Conservation (phyloP, 345 rosid genomes). For the Salix dunnii region DNA sequence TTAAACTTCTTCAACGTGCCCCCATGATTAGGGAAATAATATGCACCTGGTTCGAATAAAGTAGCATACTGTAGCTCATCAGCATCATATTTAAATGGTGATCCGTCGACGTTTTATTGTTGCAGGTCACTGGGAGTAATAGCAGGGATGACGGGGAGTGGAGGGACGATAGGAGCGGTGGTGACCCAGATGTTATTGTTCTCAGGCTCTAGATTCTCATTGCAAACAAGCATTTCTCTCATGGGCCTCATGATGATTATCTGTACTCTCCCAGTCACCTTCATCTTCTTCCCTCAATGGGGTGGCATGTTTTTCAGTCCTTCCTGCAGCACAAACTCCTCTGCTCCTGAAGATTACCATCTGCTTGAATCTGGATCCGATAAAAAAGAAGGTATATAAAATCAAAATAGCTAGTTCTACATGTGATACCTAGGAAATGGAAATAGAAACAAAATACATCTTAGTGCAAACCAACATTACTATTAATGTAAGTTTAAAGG, state of each 20-base stretch:
- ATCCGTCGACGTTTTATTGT: background rate
- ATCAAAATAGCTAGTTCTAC: too few relatives aligned
- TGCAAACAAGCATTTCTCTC: conserved; percentile 67
- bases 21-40: too few relatives aligned
- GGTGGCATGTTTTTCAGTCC: conserved; percentile 63
- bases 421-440: too few relatives aligned
- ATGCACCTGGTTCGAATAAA: too few relatives aligned
- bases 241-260: conserved; percentile 73
- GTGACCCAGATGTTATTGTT: conserved; percentile 59
- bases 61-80: too few relatives aligned
- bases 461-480: too few relatives aligned
- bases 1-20: too few relatives aligned
- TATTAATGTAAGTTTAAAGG: too few relatives aligned
- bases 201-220: conserved; percentile 50
- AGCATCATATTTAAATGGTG: background rate
- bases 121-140: conserved; percentile 80
- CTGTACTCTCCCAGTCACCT: conserved; percentile 43
- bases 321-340: conserved; percentile 12
- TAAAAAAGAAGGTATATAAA: too few relatives aligned
- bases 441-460: too few relatives aligned
- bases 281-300: conserved; percentile 54
- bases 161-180: conserved; percentile 78
- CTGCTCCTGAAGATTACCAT: conserved; percentile 21
- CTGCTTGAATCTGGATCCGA: conserved; percentile 26
- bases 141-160: conserved; percentile 81